Conservation (phyloP, 768 basidiomycete genomes). For the Lactifluus echinatus region DNA sequence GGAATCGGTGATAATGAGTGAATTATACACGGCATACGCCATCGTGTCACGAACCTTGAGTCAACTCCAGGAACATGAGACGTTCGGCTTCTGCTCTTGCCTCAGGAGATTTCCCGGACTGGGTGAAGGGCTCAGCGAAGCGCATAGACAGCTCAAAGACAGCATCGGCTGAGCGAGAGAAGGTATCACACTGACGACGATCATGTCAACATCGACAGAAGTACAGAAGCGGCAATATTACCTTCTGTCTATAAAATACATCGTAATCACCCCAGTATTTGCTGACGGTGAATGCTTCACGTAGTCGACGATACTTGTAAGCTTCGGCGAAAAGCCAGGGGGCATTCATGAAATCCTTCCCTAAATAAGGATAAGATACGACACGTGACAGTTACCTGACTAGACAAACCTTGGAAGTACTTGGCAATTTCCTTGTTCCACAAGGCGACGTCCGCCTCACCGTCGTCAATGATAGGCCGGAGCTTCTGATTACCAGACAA, state of each 20-base stretch:
- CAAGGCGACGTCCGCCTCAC: slow-evolving; percentile 83
- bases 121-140: slow-evolving; percentile 77
- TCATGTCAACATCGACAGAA: background rate
- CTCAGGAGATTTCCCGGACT: slow-evolving; percentile 42
- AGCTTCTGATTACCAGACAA: slow-evolving; percentile 77
- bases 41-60: slow-evolving; percentile 53
- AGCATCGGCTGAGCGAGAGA: slow-evolving; percentile 84
- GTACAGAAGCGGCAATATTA: slow-evolving; percentile 21
- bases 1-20: background rate
- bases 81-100: slow-evolving; percentile 62
- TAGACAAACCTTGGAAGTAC: slow-evolving; percentile 70
- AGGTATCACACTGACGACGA: slow-evolving; percentile 74
- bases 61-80: slow-evolving; percentile 85
- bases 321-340: slow-evolving; percentile 97
- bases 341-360: slow-evolving; percentile 90
- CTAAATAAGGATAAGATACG: slow-evolving; percentile 27
- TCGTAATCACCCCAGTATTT: slow-evolving; percentile 88
- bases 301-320: slow-evolving; percentile 85
- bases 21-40: background rate
- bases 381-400: background rate
- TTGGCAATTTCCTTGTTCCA: slow-evolving; percentile 98
- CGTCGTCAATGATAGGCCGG: slow-evolving; percentile 83
- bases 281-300: slow-evolving; percentile 88
- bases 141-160: slow-evolving; percentile 92
- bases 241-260: slow-evolving; percentile 93